phyloP scores from a whole-genome alignment of 2,329 filamentous ascomycete genomes.

The Stagonosporopsis chrysanthemi region DNA sequence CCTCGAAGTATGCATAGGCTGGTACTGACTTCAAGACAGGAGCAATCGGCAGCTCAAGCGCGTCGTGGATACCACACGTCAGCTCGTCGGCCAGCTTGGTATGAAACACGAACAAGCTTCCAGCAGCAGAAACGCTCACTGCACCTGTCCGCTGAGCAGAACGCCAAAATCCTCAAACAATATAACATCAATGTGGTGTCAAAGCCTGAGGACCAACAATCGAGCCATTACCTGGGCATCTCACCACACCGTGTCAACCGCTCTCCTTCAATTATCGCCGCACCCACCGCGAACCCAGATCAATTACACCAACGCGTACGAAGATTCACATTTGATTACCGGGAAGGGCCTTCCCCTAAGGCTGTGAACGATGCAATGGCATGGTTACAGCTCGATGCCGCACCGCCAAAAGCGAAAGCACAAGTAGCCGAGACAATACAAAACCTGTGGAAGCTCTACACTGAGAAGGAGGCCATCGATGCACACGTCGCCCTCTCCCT shows the following conservation, averaged over 20 bases:
- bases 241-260: slow-evolving; percentile 69
- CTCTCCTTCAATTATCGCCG: slow-evolving; percentile 69
- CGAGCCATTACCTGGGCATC: slow-evolving; percentile 65
- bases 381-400: slow-evolving; percentile 62
- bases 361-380: slow-evolving; percentile 54
- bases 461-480: slow-evolving; percentile 70
- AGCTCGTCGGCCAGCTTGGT: slow-evolving; percentile 24
- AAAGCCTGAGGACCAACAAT: slow-evolving; percentile 41
- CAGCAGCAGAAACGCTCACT: slow-evolving; percentile 58
- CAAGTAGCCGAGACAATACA: slow-evolving; percentile 60
- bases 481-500: slow-evolving; percentile 61
- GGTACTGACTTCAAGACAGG: slow-evolving; percentile 28
- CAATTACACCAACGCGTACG: slow-evolving; percentile 55
- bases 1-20: neutral
- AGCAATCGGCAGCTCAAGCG: slow-evolving; percentile 46
- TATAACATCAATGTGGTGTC: slow-evolving; percentile 57
- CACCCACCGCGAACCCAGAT: slow-evolving; percentile 58
- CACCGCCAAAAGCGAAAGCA: slow-evolving; percentile 53
- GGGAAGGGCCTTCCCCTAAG: slow-evolving; percentile 50
- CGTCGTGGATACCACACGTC: slow-evolving; percentile 58
- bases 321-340: slow-evolving; percentile 70
- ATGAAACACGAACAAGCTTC: slow-evolving; percentile 1
- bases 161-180: slow-evolving; percentile 63
- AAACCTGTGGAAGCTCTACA: slow-evolving; percentile 66
- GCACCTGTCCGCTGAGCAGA: slow-evolving; percentile 63